A percentile compares a stretch with the other conserved stretches of the same genome.
These are phyloP conservation scores for Trametes villosa DNA, from an alignment of 768 basidiomycete genomes.

Conservation along the genomic window DNA sequence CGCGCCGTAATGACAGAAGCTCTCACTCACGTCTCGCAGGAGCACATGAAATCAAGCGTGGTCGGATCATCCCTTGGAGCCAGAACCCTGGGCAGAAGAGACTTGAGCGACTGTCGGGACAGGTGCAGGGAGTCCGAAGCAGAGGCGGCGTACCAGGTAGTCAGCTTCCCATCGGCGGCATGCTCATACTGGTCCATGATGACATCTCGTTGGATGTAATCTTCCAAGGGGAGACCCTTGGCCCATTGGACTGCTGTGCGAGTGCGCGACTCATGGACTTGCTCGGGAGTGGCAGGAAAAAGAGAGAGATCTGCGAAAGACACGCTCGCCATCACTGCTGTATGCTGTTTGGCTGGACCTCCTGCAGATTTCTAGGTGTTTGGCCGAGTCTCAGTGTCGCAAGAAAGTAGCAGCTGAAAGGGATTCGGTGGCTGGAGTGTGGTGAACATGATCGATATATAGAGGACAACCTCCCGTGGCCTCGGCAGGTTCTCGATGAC, in stretches of 20 bases:
- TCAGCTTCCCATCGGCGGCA: slow-evolving; percentile 48
- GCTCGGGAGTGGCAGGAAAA: slow-evolving; percentile 52
- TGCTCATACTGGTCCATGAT: slow-evolving; percentile 47
- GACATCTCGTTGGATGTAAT: slow-evolving; percentile 49
- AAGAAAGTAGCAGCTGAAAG: too few species aligned
- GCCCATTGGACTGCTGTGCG: slow-evolving; percentile 49
- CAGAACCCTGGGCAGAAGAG: slow-evolving; percentile 53
- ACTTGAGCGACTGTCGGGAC: neutral
- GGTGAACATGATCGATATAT: too few species aligned
- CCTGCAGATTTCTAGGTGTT: too few species aligned
- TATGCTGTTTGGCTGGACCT: too few species aligned
- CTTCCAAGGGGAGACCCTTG: slow-evolving; percentile 45
- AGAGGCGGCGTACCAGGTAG: slow-evolving; percentile 48
- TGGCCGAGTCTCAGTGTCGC: too few species aligned
- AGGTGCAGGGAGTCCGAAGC: neutral
- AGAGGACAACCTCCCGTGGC: too few species aligned
- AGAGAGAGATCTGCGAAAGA: slow-evolving; percentile 40
- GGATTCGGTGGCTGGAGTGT: too few species aligned
- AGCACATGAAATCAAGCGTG: slow-evolving; percentile 58
- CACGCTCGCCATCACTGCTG: too few species aligned
- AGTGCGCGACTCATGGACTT: slow-evolving; percentile 46
- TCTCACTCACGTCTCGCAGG: slow-evolving; percentile 61
- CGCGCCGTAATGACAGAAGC: neutral
- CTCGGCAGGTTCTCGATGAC: too few species aligned
- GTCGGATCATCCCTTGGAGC: slow-evolving; percentile 54